Conservation (phyloP, 129 eudicot genomes). For the Tagetes erecta region DNA sequence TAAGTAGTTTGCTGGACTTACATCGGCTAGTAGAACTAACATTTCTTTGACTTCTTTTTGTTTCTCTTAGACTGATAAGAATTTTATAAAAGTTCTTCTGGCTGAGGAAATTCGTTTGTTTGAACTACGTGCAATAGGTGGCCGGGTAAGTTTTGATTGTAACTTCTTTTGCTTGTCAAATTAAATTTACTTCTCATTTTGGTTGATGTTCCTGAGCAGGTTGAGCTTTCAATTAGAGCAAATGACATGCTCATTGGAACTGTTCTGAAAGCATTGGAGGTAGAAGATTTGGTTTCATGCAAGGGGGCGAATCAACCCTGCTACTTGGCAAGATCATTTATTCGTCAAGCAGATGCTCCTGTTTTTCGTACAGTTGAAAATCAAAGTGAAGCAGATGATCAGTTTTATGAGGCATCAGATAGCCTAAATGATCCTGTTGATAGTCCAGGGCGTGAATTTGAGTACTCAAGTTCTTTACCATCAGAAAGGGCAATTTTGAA, state of each 20-base stretch:
- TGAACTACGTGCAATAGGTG: slow-evolving; percentile 97
- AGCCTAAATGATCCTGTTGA: slow-evolving; percentile 59
- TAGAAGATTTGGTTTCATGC: slow-evolving; percentile 78
- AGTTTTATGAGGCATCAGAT: slow-evolving; percentile 83
- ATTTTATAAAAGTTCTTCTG: slow-evolving; percentile 65
- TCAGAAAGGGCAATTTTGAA: slow-evolving; percentile 45
- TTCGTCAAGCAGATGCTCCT: slow-evolving; percentile 58
- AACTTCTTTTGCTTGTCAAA: neutral
- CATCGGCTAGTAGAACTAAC: neutral
- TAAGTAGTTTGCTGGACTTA: slow-evolving; percentile 1
- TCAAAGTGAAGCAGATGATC: slow-evolving; percentile 78
- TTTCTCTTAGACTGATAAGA: slow-evolving; percentile 46
- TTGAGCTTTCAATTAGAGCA: slow-evolving; percentile 74
- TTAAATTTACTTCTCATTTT: slow-evolving; percentile 17
- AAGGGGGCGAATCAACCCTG: slow-evolving; percentile 49
- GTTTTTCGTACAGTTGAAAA: slow-evolving; percentile 37
- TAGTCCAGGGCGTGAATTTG: slow-evolving; percentile 47
- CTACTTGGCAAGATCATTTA: slow-evolving; percentile 81
- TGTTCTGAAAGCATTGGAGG: slow-evolving; percentile 81
- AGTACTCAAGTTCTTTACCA: slow-evolving; percentile 30
- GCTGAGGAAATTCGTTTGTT: slow-evolving; percentile 82
- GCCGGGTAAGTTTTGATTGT: slow-evolving; percentile 59
- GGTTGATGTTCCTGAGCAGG: slow-evolving; percentile 48
- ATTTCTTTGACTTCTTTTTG: neutral
- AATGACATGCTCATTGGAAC: slow-evolving; percentile 94